A percentile compares a stretch with the other conserved stretches of the same genome.
Evolutionary conservation across 371 early-diverging fungal genomes (phyloP).

Genomic region (Lichtheimia ornata): DNA sequence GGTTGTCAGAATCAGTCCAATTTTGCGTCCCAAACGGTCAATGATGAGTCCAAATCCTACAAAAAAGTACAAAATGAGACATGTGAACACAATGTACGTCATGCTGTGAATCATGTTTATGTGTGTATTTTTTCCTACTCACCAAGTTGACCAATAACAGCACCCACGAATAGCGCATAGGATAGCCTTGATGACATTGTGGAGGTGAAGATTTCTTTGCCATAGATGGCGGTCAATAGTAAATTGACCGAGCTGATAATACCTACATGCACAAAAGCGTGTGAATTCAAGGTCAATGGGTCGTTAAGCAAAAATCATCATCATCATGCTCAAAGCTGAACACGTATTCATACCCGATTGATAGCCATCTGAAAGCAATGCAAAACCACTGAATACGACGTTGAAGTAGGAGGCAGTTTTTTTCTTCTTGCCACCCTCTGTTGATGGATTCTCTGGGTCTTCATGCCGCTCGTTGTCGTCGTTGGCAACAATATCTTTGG

Average conservation of each 20-base stretch:
- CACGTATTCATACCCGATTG: slow-evolving; percentile 27
- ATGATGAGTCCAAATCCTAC: slow-evolving; percentile 36
- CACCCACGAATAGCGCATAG: slow-evolving; percentile 50
- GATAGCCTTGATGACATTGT: slow-evolving; percentile 40
- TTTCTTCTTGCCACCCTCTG: slow-evolving; percentile 10
- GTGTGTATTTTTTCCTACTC: slow-evolving; percentile 1
- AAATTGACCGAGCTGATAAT: slow-evolving; percentile 42
- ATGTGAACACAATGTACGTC: too few species aligned
- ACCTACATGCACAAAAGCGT: neutral
- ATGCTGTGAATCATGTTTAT: too few species aligned
- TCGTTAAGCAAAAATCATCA: neutral
- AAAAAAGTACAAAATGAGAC: slow-evolving; percentile 3
- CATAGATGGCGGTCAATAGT: slow-evolving; percentile 37
- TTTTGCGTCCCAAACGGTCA: slow-evolving; percentile 45
- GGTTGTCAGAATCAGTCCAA: slow-evolving; percentile 37
- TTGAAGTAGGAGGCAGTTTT: slow-evolving; percentile 37
- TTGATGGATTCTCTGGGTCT: too few species aligned
- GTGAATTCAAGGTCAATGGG: neutral
- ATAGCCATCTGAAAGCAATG: slow-evolving; percentile 45
- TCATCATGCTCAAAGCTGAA: neutral
- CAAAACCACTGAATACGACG: slow-evolving; percentile 44
- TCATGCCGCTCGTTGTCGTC: too few species aligned
- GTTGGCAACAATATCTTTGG: too few species aligned
- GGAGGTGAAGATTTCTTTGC: slow-evolving; percentile 26
- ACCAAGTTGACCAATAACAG: slow-evolving; percentile 50